Percentiles rank a stretch among this genome's conserved stretches.
Conservation (phyloP, 768 basidiomycete species). For the Bullera alba region DNA sequence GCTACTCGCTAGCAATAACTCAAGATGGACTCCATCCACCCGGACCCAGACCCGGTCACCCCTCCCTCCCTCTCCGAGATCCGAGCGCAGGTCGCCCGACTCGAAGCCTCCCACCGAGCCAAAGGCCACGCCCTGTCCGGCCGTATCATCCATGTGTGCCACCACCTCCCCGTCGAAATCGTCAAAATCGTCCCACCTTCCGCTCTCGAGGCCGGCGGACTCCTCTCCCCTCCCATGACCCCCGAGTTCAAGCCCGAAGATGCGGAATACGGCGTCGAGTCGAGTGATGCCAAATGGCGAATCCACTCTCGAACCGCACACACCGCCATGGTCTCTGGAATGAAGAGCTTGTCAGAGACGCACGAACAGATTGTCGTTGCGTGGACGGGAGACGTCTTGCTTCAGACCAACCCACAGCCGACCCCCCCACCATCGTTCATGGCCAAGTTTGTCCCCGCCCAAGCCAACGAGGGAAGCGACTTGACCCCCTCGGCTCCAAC, state of each 20-base stretch:
- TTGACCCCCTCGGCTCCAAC: neutral
- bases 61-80: constrained; percentile 55
- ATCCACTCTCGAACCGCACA: constrained; percentile 77
- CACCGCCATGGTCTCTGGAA: constrained; percentile 89
- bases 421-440: constrained; percentile 44
- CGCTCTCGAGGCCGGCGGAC: constrained; percentile 20
- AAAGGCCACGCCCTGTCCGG: constrained; percentile 72
- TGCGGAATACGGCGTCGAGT: constrained; percentile 39
- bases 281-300: constrained; percentile 56
- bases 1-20: too few relatives aligned
- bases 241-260: constrained; percentile 59
- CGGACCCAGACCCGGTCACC: constrained; percentile 40
- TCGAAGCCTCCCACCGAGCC: constrained; percentile 65
- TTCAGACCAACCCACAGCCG: constrained; percentile 45
- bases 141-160: constrained; percentile 83
- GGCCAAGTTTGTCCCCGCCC: constrained; percentile 14
- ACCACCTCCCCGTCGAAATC: constrained; percentile 74
- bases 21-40: constrained; percentile 45
- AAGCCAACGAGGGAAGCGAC: neutral
- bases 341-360: constrained; percentile 69
- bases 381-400: constrained; percentile 82
- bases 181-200: constrained; percentile 48
- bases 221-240: constrained; percentile 66
- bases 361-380: constrained; percentile 89
- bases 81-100: constrained; percentile 60